Base-by-base conservation (phyloP, 2,329 filamentous ascomycete genomes). In the Harringtonia lauricola region DNA sequence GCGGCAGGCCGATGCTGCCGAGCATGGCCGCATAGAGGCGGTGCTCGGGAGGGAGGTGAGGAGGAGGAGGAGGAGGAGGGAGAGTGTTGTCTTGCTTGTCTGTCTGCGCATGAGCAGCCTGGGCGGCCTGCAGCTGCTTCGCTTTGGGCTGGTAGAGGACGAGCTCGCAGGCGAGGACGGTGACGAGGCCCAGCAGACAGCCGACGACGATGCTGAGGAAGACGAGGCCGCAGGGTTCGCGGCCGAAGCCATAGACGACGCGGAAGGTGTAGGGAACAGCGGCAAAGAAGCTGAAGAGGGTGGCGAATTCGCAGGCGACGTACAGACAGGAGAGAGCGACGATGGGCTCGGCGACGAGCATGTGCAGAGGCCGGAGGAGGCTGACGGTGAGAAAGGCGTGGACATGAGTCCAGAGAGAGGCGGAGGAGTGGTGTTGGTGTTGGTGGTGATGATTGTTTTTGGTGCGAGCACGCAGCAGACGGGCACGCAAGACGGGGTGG, bases 261-360 rank as follows among this genome's bases (percentile, higher is more conserved):
- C 59, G 51, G 47, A 74, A 74, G 1, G 68, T 65, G 49, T 64
- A 72, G 0, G 71, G 69, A 0, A 74, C 66, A 0, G 63, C 65
- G 1, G 66, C 67, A 50, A 76, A 74, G 60, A 75, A 74, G 36
- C 59, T 66, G 48, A 71, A 76, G 1, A 75, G 58, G 0, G 70
- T 69, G 5, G 66, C 71, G 43, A 75, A 76, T 42, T 68, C 64
- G 51, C 66, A 68, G 0, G 70, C 59, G 0, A 68, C 63, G 50
- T 75, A 76, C 1, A 76, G 52, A 35, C 64, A 68, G 31, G 68
- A 57, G 43, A 79, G 74, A 12, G 70, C 68, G 2, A 81, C 71
- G 31, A 83, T 79, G 3, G 79, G 78, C 51, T 83, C 79, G 1
- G 71, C 69, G 34, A 78, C 54, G 8, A 83, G 64, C 66, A 84